These are phyloP conservation scores for Mycena olivaceomarginata DNA, from an alignment of 768 basidiomycete genomes.

Conservation along the genomic window DNA sequence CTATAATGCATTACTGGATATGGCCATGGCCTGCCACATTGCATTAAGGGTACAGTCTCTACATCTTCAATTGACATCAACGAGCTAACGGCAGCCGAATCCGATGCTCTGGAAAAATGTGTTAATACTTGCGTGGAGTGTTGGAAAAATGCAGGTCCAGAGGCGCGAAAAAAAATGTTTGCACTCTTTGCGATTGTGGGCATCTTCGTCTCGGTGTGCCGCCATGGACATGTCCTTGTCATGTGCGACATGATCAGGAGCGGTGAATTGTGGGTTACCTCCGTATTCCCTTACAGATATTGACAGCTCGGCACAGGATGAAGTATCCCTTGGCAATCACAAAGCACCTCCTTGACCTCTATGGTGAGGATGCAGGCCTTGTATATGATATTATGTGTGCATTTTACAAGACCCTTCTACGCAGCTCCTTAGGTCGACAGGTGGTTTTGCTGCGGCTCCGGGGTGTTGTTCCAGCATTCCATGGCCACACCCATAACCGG, in stretches of 20 bases:
- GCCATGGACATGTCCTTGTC: slow-evolving; percentile 27
- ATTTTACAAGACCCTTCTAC: slow-evolving; percentile 44
- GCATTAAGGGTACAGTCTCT: too few species aligned
- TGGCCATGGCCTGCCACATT: too few species aligned
- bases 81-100: too few species aligned
- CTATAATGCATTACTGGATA: too few species aligned
- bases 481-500: slow-evolving; percentile 52
- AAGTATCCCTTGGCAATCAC: slow-evolving; percentile 53
- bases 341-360: slow-evolving; percentile 39
- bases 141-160: slow-evolving; percentile 39
- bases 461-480: slow-evolving; percentile 46
- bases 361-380: slow-evolving; percentile 36
- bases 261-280: slow-evolving; percentile 48
- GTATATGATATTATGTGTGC: slow-evolving; percentile 40
- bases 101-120: too few species aligned
- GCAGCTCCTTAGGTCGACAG: slow-evolving; percentile 40
- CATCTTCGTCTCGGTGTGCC: slow-evolving; percentile 50
- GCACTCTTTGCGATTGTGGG: slow-evolving; percentile 48
- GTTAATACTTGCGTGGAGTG: slow-evolving; percentile 44
- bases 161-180: slow-evolving; percentile 46
- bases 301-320: slow-evolving; percentile 36
- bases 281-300: too few species aligned
- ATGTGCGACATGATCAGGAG: slow-evolving; percentile 51
- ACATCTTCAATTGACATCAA: too few species aligned
- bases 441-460: slow-evolving; percentile 22